phyloP scores from a whole-genome alignment of 2,329 filamentous ascomycete genomes.

The Exophiala xenobiotica region DNA sequence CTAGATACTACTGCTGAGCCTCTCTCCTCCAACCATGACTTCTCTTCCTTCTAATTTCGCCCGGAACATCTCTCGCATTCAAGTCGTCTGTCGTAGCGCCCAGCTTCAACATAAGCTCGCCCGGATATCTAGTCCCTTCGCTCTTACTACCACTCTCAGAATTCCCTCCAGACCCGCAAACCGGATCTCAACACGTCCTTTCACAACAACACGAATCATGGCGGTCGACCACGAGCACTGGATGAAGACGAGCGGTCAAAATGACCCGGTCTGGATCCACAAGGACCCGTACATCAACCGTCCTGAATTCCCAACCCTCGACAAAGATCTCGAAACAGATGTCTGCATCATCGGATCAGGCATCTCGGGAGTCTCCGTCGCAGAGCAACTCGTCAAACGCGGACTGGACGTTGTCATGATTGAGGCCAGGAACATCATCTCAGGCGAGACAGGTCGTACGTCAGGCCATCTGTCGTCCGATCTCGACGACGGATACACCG shows the following conservation, averaged over 20 bases:
- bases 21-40: no score
- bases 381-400: slow-evolving; percentile 54
- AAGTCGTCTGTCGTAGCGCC: no score
- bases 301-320: slow-evolving; percentile 46
- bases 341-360: slow-evolving; percentile 55
- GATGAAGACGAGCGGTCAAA: slow-evolving; percentile 51
- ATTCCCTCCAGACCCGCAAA: no score
- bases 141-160: no score
- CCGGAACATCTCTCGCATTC: no score
- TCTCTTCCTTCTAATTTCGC: no score
- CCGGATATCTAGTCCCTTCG: no score
- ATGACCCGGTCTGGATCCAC: slow-evolving; percentile 56
- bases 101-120: no score
- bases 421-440: slow-evolving; percentile 54
- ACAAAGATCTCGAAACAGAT: slow-evolving; percentile 47
- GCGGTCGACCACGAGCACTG: slow-evolving; percentile 34
- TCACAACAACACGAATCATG: neutral
- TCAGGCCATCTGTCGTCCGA: slow-evolving; percentile 56
- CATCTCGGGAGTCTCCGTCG: slow-evolving; percentile 53
- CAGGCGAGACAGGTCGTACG: slow-evolving; percentile 53
- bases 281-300: slow-evolving; percentile 46
- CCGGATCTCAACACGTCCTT: neutral
- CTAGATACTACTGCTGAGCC: no score
- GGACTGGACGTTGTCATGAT: slow-evolving; percentile 53
- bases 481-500: slow-evolving; percentile 54